Evolutionary conservation across 2,329 filamentous ascomycete genomes (phyloP).

Genomic region (Aspergillus piperis): DNA sequence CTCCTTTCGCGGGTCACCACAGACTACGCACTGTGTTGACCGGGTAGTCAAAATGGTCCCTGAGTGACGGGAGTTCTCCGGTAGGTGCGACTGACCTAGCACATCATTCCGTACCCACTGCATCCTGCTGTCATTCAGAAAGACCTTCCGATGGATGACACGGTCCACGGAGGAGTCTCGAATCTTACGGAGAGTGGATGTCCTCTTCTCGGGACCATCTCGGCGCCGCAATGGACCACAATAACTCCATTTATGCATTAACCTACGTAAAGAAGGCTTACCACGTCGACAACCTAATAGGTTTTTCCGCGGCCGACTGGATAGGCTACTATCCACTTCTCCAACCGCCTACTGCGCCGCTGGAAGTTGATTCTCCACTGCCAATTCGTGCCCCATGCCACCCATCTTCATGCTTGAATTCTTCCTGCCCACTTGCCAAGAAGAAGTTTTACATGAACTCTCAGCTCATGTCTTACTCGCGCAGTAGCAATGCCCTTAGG

Average conservation of each 20-base stretch:
- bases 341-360: background rate
- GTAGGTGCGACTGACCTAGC: too few species aligned
- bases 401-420: background rate
- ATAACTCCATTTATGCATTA: background rate
- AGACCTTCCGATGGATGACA: conserved; percentile 34
- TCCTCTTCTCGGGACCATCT: background rate
- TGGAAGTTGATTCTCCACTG: background rate
- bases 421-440: background rate
- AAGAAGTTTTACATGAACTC: background rate
- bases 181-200: background rate
- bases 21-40: background rate
- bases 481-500: background rate
- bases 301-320: background rate
- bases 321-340: background rate
- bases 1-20: background rate
- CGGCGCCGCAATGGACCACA: background rate
- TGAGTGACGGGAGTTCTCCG: background rate
- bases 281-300: background rate
- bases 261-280: background rate
- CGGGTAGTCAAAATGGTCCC: background rate
- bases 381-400: background rate
- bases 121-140: conserved; percentile 42
- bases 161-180: background rate
- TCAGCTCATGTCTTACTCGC: background rate
- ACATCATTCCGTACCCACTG: background rate